phyloP scores from a whole-genome alignment of 2,329 filamentous ascomycete genomes.

The Tolypocladium pustulatum region DNA sequence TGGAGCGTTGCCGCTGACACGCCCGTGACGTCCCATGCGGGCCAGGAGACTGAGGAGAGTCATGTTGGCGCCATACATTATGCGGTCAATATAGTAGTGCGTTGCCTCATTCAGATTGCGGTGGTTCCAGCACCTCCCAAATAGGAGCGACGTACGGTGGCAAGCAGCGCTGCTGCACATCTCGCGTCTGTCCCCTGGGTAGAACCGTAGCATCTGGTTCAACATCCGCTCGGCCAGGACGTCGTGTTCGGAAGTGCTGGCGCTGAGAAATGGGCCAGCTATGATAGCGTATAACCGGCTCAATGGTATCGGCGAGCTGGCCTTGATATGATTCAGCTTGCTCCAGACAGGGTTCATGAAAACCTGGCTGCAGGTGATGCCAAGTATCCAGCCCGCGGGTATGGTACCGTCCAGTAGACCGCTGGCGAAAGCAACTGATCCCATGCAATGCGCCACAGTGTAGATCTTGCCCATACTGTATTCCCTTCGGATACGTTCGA shows the following conservation, averaged over 20 bases:
- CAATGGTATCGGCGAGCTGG: slow-evolving; percentile 35
- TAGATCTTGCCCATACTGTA: slow-evolving; percentile 34
- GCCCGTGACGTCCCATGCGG: slow-evolving; percentile 39
- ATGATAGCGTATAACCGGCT: slow-evolving; percentile 36
- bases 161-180: slow-evolving; percentile 52
- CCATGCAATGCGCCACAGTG: slow-evolving; percentile 53
- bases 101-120: slow-evolving; percentile 55
- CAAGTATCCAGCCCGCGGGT: slow-evolving; percentile 43
- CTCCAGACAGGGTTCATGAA: slow-evolving; percentile 54
- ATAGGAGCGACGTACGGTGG: slow-evolving; percentile 49
- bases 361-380: slow-evolving; percentile 49
- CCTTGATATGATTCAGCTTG: slow-evolving; percentile 45
- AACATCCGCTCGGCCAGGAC: slow-evolving; percentile 36
- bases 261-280: slow-evolving; percentile 45
- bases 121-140: slow-evolving; percentile 54
- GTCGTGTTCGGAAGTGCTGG: slow-evolving; percentile 31
- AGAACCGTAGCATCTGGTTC: slow-evolving; percentile 47
- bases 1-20: slow-evolving; percentile 41
- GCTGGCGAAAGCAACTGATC: slow-evolving; percentile 44
- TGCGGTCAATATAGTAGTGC: slow-evolving; percentile 48
- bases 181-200: slow-evolving; percentile 43
- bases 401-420: slow-evolving; percentile 55
- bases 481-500: slow-evolving; percentile 38
- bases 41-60: slow-evolving; percentile 44
- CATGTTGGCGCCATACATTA: slow-evolving; percentile 55